Evolutionary conservation across 192 early-diverging fungal species (phyloP), one percentile per base, ranked within the genome.

Genomic region (Dimargaris cristalligena): DNA sequence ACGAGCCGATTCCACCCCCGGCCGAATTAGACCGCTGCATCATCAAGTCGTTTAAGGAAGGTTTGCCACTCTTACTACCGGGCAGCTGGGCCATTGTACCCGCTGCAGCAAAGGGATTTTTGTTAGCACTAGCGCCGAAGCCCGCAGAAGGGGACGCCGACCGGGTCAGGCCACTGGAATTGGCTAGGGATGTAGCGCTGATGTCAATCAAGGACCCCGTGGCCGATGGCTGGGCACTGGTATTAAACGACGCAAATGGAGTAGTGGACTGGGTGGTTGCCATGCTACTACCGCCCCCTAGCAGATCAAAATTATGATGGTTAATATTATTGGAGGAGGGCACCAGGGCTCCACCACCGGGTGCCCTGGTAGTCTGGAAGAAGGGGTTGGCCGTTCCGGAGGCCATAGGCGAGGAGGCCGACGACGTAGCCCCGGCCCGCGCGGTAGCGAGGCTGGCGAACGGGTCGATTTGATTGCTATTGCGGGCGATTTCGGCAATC

Each of bases 401-500:
- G n/a, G n/a, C n/a, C n/a, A n/a, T n/a, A n/a, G n/a, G n/a, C n/a
- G n/a, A n/a, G n/a, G n/a, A n/a, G n/a, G n/a, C n/a, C n/a, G n/a
- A n/a, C 16, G 56, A 33, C 28, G 60, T 62, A 2, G 25, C 0
- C 16, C 41, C 44, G 2, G 60, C 60, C 23, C 56, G 38, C 38
- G 38, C 6, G 63, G 69, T 64, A 4, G 76, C 76, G 38, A 78
- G 61, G 62, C 71, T 75, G 35, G 76, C 76, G 57, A 78, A 78
- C 47, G 76, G 76, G 50, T 78, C 76, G 49, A 78, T 78, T 38
- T 63, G 58, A 26, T 70, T 69, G 62, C 73, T 73, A 60, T 78
- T 78, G 49, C 76, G 73, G 14, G 76, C 76, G 63, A 78, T 74
- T 59, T 73, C 71, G 2, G 75, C 75, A 1, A 77, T 34, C 49